A percentile compares a stretch with the other conserved stretches of the same genome.
Conservation (phyloP, 2,329 filamentous ascomycete genomes). For the Epichloe hybrida region DNA sequence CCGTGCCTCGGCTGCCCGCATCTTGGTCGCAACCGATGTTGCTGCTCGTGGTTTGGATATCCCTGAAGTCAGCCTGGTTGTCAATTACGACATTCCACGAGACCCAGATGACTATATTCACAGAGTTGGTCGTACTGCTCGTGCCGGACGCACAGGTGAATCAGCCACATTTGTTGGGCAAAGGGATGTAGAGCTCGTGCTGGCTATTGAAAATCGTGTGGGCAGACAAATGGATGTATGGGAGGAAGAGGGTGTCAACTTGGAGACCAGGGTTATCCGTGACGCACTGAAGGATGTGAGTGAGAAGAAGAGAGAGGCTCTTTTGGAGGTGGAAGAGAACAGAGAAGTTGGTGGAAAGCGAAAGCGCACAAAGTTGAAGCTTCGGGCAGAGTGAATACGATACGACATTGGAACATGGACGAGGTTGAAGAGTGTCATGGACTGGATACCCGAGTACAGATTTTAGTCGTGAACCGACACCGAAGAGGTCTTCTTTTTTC, state of each 20-base stretch:
- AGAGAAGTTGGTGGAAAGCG: slow-evolving; percentile 83
- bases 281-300: slow-evolving; percentile 80
- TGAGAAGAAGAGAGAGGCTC: slow-evolving; percentile 89
- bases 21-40: slow-evolving; percentile 90
- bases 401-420: neutral
- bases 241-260: slow-evolving; percentile 79
- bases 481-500: no score
- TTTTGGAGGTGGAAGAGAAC: slow-evolving; percentile 83
- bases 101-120: slow-evolving; percentile 97
- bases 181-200: slow-evolving; percentile 79
- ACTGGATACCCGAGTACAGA: neutral
- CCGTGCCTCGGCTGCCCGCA: slow-evolving; percentile 73
- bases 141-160: slow-evolving; percentile 74
- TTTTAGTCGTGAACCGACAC: no score
- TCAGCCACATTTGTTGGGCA: slow-evolving; percentile 84
- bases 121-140: slow-evolving; percentile 84
- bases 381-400: slow-evolving; percentile 21
- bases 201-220: slow-evolving; percentile 77
- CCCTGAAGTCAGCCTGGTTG: slow-evolving; percentile 73
- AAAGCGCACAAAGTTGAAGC: slow-evolving; percentile 47
- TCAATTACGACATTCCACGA: slow-evolving; percentile 94
- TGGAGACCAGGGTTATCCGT: slow-evolving; percentile 78
- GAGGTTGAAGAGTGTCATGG: neutral
- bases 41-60: slow-evolving; percentile 92
- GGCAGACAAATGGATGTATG: slow-evolving; percentile 70